Conservation (phyloP, 768 basidiomycete species). For the Glaciozyma martinii region DNA sequence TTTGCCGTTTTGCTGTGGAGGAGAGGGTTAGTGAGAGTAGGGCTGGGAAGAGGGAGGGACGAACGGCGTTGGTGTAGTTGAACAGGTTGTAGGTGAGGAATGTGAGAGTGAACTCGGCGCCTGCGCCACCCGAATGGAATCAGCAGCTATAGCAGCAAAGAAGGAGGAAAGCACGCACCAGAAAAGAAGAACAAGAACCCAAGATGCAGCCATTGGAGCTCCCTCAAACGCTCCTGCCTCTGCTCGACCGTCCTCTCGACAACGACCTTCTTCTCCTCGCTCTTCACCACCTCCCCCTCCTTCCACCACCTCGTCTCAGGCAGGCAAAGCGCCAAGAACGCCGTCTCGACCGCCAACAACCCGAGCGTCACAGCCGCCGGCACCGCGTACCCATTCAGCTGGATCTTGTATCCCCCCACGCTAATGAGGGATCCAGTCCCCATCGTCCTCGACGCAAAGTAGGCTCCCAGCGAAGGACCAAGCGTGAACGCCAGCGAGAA, state of each 20-base stretch:
- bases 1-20: slow-evolving; percentile 58
- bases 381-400: slow-evolving; percentile 74
- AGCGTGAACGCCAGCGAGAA: slow-evolving; percentile 85
- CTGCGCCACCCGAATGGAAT: slow-evolving; percentile 38
- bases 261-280: slow-evolving; percentile 4
- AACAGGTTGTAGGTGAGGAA: slow-evolving; percentile 84
- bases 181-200: slow-evolving; percentile 83
- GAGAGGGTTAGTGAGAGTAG: not conserved
- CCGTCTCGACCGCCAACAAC: slow-evolving; percentile 67
- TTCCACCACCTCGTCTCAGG: slow-evolving; percentile 71
- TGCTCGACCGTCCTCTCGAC: slow-evolving; percentile 17
- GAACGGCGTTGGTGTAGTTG: slow-evolving; percentile 38
- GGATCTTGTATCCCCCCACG: slow-evolving; percentile 41
- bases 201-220: slow-evolving; percentile 64
- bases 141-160: not conserved
- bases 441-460: slow-evolving; percentile 65
- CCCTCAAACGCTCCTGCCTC: slow-evolving; percentile 44
- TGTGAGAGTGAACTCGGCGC: slow-evolving; percentile 91
- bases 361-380: slow-evolving; percentile 78
- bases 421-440: slow-evolving; percentile 1
- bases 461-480: slow-evolving; percentile 89
- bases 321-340: slow-evolving; percentile 62
- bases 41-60: not conserved
- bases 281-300: slow-evolving; percentile 33
- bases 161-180: slow-evolving; percentile 36